Conservation (phyloP, 2,329 filamentous ascomycete genomes). For the Eutypa lata region DNA sequence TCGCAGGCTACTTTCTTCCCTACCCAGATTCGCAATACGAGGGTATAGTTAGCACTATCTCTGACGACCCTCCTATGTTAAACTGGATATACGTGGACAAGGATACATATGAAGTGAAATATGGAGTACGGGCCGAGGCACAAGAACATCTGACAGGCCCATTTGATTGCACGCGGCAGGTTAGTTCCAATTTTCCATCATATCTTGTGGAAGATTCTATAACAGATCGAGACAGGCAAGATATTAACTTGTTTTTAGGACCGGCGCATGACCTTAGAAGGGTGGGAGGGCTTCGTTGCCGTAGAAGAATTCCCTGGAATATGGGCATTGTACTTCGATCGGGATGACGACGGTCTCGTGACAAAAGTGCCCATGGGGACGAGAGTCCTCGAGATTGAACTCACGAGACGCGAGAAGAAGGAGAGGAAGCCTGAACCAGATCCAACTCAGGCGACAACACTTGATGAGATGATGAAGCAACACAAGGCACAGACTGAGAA, state of each 20-base stretch:
- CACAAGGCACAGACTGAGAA: constrained; percentile 22
- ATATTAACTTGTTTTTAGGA: no score
- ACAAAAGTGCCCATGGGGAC: constrained; percentile 44
- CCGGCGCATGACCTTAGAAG: constrained; percentile 44
- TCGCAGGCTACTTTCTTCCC: constrained; percentile 55
- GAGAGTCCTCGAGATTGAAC: constrained; percentile 53
- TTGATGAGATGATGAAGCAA: constrained; percentile 28
- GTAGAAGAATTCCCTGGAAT: constrained; percentile 40
- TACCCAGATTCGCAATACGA: constrained; percentile 50
- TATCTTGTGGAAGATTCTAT: no score
- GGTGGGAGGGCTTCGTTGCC: constrained; percentile 49
- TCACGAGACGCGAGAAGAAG: constrained; percentile 49
- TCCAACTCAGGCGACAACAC: constrained; percentile 18
- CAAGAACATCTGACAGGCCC: constrained; percentile 44
- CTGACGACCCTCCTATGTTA: constrained; percentile 45
- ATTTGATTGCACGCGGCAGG: constrained; percentile 51
- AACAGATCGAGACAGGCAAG: no score
- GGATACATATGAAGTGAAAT: constrained; percentile 43
- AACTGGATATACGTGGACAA: constrained; percentile 50
- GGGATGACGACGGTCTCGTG: constrained; percentile 41
- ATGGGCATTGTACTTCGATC: constrained; percentile 48
- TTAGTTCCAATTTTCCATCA: no score
- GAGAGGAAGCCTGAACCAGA: constrained; percentile 30
- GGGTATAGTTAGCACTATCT: constrained; percentile 47
- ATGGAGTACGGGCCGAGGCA: constrained; percentile 40